Evolutionary conservation across 129 eudicot species (phyloP), one percentile per base, ranked within the genome.

Genomic region (Helianthus annuus): DNA sequence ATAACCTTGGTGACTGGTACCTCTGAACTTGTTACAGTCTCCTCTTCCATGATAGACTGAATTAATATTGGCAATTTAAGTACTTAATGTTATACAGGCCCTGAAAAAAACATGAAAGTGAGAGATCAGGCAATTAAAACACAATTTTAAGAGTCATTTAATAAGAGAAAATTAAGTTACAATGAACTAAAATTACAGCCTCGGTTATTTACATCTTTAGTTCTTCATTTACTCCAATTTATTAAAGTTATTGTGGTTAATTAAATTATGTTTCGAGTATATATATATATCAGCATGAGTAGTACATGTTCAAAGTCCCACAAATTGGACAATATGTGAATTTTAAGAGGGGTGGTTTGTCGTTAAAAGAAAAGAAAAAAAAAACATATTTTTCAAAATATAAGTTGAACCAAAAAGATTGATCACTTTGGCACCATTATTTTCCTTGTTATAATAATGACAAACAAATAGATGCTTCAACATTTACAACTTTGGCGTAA

Each of bases 1-100:
- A 38, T 64, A 27, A 64, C 79, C 86, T 82, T 88, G 70, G 76
- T 52, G 72, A 86, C 88, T 16, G 95, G 92, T 15, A 84, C 59
- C 77, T 82, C 85, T 38, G 83, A 56, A 73, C 70, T 83, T 82
- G 84, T 80, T 52, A 80, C 66, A 8, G 86, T 73, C 17, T 75
- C 96, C 38, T 71, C 92, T 69, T 83, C 90, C 97, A 91, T 90
- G 49, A 15, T 74, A 63, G 36, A 70, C 64, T 46, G 42, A 40
- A 64, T 60, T 60, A 32, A 32, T 39, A 68, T 12, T 52, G 71
- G 51, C 52, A 38, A 40, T 40, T 63, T 61, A 46, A 9, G 61
- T 15, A n/a, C 34, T 19, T 58, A 16, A 42, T 53, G 64, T 69
- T 49, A 53, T 27, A 29, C 58, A 55, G 36, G 51, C 66, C 62